Evolutionary conservation across 306 rosid genomes (phyloP).

Genomic region (Vachellia collinsii): DNA sequence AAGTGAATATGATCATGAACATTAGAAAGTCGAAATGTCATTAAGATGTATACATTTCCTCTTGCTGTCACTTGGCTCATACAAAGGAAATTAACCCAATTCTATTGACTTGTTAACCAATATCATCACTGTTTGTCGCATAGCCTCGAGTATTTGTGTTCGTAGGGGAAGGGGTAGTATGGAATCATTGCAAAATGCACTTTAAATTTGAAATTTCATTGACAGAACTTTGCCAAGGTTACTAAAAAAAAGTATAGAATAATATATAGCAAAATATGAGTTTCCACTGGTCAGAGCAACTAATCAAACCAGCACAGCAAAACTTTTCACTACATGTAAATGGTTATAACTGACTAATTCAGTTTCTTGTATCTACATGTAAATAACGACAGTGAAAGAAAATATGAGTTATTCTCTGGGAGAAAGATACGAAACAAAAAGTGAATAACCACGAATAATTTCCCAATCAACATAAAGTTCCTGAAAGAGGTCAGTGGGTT

Average conservation of each 20-base stretch:
- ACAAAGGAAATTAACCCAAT: neutral
- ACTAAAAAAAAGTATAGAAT: conserved; percentile 15
- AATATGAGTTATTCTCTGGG: neutral
- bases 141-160: neutral
- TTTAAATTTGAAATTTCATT: conserved; percentile 10
- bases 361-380: neutral
- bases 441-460: conserved; percentile 20
- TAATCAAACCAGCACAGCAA: conserved; percentile 4
- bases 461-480: conserved; percentile 31
- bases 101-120: neutral
- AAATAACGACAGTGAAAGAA: neutral
- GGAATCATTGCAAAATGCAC: neutral
- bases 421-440: conserved; percentile 2
- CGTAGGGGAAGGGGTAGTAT: neutral
- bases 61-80: neutral
- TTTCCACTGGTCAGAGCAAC: neutral
- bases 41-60: neutral
- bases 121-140: neutral
- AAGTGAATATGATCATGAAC: conserved; percentile 26
- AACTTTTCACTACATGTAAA: conserved; percentile 1
- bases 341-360: conserved; percentile 23
- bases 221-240: neutral
- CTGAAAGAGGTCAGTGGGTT: conserved; percentile 11
- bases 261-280: neutral
- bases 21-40: conserved; percentile 28